phyloP scores from a whole-genome alignment of 768 basidiomycete genomes.

The Naematelia encephala region DNA sequence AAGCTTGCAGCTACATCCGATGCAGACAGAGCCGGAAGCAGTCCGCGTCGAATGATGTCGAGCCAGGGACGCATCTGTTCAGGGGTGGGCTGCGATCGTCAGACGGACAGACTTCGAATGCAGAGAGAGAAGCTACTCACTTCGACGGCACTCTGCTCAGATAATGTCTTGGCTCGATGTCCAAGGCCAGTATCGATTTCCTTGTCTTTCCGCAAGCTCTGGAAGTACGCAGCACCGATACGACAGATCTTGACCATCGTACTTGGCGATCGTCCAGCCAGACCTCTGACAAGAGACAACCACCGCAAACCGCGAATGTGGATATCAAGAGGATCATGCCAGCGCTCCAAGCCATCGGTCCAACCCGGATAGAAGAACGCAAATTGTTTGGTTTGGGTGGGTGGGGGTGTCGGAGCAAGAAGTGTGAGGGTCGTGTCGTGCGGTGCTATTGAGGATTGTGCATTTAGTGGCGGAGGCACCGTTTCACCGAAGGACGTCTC shows the following conservation, averaged over 20 bases:
- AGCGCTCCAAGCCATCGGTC: constrained; percentile 67
- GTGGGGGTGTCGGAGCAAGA: constrained; percentile 74
- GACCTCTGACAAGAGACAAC: constrained; percentile 72
- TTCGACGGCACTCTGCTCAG: constrained; percentile 7
- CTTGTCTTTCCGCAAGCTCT: constrained; percentile 31
- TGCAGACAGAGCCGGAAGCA: constrained; percentile 82
- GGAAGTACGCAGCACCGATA: constrained; percentile 57
- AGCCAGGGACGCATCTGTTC: constrained; percentile 61
- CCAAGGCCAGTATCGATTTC: constrained; percentile 17
- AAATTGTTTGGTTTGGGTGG: constrained; percentile 70
- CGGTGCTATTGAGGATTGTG: background rate
- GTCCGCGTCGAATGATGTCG: constrained; percentile 68
- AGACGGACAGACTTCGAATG: background rate
- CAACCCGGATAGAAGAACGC: constrained; percentile 89
- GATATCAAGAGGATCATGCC: constrained; percentile 65
- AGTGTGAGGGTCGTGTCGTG: constrained; percentile 66
- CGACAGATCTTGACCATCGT: constrained; percentile 77
- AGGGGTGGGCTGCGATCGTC: constrained; percentile 27
- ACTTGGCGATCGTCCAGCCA: constrained; percentile 71
- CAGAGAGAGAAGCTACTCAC: constrained; percentile 1
- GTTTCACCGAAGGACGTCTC: constrained; percentile 11
- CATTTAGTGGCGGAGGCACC: constrained; percentile 11
- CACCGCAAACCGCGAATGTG: constrained; percentile 72
- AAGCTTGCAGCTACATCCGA: constrained; percentile 81
- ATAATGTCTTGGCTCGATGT: background rate